A percentile compares a stretch with the other conserved stretches of the same genome.
These are phyloP conservation scores for Pholiota molesta DNA, from an alignment of 768 basidiomycete species.

Conservation along the genomic window DNA sequence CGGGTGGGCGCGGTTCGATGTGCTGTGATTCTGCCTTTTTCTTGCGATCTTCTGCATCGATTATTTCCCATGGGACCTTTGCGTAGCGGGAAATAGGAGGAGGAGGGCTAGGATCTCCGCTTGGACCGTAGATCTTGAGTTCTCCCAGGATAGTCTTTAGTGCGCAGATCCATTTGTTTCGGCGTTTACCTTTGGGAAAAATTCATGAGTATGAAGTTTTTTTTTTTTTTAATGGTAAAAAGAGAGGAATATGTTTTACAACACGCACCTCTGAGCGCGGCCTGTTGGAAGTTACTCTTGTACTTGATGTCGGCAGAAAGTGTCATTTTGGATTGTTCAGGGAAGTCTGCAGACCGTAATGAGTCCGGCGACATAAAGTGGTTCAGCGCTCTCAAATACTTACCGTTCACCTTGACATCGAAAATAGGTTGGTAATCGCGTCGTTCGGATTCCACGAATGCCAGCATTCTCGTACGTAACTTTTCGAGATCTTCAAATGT, in stretches of 20 bases:
- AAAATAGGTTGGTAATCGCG: constrained; percentile 79
- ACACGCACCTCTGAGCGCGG: constrained; percentile 63
- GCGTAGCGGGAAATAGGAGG: constrained; percentile 64
- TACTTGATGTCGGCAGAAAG: constrained; percentile 85
- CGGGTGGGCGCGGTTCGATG: constrained; percentile 30
- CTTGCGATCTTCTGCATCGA: constrained; percentile 43
- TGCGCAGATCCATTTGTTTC: constrained; percentile 93
- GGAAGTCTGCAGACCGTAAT: constrained; percentile 56
- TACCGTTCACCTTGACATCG: constrained; percentile 72
- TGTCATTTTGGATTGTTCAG: constrained; percentile 77
- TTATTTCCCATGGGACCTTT: constrained; percentile 71
- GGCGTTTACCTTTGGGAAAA: constrained; percentile 57
- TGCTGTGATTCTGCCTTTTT: constrained; percentile 27
- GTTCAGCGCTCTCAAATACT: constrained; percentile 10
- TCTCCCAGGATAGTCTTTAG: constrained; percentile 75
- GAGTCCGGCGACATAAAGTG: constrained; percentile 7
- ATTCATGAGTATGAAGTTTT: not conserved
- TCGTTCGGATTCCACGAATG: constrained; percentile 68
- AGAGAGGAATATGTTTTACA: not conserved
- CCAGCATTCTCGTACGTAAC: constrained; percentile 78
- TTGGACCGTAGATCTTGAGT: constrained; percentile 69
- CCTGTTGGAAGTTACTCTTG: constrained; percentile 86
- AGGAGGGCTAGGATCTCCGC: constrained; percentile 57
- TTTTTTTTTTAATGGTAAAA: too few relatives aligned
- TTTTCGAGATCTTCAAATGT: constrained; percentile 80